A percentile compares a stretch with the other conserved stretches of the same genome.
Conservation (phyloP, 1,284 basidiomycete genomes). For the Mycena citricolor region DNA sequence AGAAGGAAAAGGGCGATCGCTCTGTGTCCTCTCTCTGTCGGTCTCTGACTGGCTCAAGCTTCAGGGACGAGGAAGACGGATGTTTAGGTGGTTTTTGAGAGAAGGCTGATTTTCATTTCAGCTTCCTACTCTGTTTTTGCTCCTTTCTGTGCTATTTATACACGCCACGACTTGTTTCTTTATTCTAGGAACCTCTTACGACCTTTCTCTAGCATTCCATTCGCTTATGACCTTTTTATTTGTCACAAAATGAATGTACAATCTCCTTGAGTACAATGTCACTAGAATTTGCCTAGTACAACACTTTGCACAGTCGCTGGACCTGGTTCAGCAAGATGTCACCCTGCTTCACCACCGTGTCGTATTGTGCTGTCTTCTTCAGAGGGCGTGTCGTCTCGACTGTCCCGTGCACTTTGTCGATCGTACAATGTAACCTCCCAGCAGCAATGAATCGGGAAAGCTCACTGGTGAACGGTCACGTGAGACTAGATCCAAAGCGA, state of each 20-base stretch:
- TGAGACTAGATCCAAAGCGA: constrained; percentile 1
- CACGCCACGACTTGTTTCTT: too few relatives aligned
- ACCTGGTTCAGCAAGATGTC: constrained; percentile 22
- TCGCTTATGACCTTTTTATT: too few relatives aligned
- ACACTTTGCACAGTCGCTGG: constrained; percentile 21
- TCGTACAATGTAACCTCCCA: constrained; percentile 86
- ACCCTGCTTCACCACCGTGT: constrained; percentile 74
- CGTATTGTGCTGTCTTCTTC: constrained; percentile 88
- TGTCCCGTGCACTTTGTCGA: constrained; percentile 92
- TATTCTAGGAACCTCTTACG: too few relatives aligned
- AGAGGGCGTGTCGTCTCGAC: constrained; percentile 93
- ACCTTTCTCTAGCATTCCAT: too few relatives aligned
- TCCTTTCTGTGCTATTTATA: too few relatives aligned
- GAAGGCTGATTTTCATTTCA: constrained; percentile 37
- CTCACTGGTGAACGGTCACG: constrained; percentile 53
- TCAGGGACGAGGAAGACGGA: neutral
- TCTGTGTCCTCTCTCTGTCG: constrained; percentile 10
- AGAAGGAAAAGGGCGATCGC: too few relatives aligned
- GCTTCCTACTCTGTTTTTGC: neutral
- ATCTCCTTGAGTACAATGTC: too few relatives aligned
- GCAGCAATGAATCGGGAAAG: constrained; percentile 91
- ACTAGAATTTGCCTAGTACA: too few relatives aligned
- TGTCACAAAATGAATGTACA: too few relatives aligned
- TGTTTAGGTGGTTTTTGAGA: constrained; percentile 1
- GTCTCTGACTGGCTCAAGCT: neutral